Conservation (phyloP, 148 eudicot genomes). For the Spergularia marina region DNA sequence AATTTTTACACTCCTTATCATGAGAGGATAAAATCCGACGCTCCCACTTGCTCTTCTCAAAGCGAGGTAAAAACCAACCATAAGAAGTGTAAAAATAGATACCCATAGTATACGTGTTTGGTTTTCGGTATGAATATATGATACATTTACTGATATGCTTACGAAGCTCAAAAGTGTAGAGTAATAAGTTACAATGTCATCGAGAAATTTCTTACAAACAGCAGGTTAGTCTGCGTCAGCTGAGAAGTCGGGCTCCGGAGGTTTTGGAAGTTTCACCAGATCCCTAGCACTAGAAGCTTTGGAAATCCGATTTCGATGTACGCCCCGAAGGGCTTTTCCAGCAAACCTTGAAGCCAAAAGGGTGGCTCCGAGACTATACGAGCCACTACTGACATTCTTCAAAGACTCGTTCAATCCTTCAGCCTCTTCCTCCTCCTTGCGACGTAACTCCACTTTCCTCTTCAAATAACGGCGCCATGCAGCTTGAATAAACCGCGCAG, state of each 20-base stretch:
- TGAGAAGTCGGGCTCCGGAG: slow-evolving; percentile 86
- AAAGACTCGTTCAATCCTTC: slow-evolving; percentile 35
- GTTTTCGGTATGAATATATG: not conserved
- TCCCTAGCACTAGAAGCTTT: slow-evolving; percentile 48
- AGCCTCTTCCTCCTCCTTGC: slow-evolving; percentile 71
- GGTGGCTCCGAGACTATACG: slow-evolving; percentile 71
- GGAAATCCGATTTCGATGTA: slow-evolving; percentile 64
- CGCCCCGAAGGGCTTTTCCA: slow-evolving; percentile 76
- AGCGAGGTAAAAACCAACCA: not conserved
- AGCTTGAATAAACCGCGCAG: slow-evolving; percentile 85
- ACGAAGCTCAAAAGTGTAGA: not conserved
- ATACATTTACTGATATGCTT: slow-evolving; percentile 23
- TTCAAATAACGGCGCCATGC: slow-evolving; percentile 82
- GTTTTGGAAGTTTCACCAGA: slow-evolving; percentile 76
- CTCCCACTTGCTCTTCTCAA: not conserved
- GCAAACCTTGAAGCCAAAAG: slow-evolving; percentile 74
- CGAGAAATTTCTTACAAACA: not conserved
- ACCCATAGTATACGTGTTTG: slow-evolving; percentile 4
- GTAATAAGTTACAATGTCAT: slow-evolving; percentile 1
- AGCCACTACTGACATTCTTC: slow-evolving; percentile 35
- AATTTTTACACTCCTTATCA: no score
- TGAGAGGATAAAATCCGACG: no score
- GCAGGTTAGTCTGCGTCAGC: slow-evolving; percentile 60
- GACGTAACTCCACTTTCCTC: slow-evolving; percentile 55
- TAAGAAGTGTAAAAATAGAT: not conserved